A percentile compares a stretch with the other conserved stretches of the same genome.
These are phyloP conservation scores for Calvatia gigantea DNA, from an alignment of 768 basidiomycete genomes.

Conservation along the genomic window DNA sequence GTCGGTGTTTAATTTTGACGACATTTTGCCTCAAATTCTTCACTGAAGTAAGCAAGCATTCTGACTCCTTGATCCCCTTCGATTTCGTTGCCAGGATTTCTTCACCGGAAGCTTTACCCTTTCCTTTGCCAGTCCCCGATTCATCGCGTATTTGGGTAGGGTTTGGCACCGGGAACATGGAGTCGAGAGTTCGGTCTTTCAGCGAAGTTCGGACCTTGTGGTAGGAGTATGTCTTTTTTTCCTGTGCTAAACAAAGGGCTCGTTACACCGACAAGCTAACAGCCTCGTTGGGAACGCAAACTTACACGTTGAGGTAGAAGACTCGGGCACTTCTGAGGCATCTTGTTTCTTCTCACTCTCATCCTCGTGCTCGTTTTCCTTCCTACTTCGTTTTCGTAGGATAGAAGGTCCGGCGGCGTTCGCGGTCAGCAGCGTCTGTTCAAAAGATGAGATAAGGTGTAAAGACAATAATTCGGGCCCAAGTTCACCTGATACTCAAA, in stretches of 20 bases:
- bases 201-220: conserved; percentile 91
- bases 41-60: conserved; percentile 76
- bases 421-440: conserved; percentile 60
- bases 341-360: conserved; percentile 24
- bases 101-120: conserved; percentile 18
- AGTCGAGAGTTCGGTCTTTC: conserved; percentile 87
- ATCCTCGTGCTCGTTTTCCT: conserved; percentile 25
- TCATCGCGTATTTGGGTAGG: conserved; percentile 34
- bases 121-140: conserved; percentile 3
- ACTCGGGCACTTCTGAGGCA: conserved; percentile 16
- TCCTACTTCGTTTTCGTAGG: conserved; percentile 38
- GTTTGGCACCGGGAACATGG: conserved; percentile 80
- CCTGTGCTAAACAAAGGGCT: conserved; percentile 14
- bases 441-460: not conserved
- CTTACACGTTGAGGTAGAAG: not conserved
- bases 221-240: conserved; percentile 60
- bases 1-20: conserved; percentile 59
- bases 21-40: conserved; percentile 56
- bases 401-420: conserved; percentile 32
- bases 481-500: conserved; percentile 68
- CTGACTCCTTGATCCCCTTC: conserved; percentile 67
- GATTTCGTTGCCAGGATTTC: conserved; percentile 25
- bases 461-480: not conserved
- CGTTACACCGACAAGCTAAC: not conserved
- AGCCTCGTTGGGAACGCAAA: not conserved